These are phyloP conservation scores for Brassica nigra DNA, from an alignment of 345 rosid genomes.

Conservation along the genomic window DNA sequence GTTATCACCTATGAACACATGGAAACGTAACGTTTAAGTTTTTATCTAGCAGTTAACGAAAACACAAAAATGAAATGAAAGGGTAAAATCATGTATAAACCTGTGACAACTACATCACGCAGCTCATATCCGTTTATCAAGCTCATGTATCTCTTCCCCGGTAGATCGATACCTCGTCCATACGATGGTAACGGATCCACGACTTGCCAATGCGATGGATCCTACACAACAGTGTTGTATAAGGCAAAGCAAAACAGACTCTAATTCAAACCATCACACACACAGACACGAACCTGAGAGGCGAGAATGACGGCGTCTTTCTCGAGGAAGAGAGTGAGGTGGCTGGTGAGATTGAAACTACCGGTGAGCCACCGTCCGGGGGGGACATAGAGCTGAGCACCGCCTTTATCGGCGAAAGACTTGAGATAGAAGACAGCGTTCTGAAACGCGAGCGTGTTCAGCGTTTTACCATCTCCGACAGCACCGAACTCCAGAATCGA, in stretches of 20 bases:
- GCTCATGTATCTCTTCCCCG: background rate
- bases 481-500: conserved; percentile 57
- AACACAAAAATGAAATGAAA: background rate
- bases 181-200: background rate
- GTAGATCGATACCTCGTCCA: background rate
- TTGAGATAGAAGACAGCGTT: conserved; percentile 51
- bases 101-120: background rate
- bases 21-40: background rate
- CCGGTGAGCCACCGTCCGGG: conserved; percentile 58
- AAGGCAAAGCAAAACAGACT: background rate
- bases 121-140: background rate
- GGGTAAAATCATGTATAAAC: conserved; percentile 5
- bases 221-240: background rate
- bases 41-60: background rate
- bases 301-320: conserved; percentile 54
- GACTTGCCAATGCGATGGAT: background rate
- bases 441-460: conserved; percentile 58
- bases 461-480: conserved; percentile 53
- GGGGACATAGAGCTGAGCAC: conserved; percentile 56
- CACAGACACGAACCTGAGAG: conserved; percentile 38
- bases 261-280: background rate
- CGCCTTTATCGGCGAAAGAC: conserved; percentile 55
- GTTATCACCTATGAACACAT: conserved; percentile 49
- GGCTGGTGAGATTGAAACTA: conserved; percentile 55
- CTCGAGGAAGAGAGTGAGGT: conserved; percentile 55